phyloP scores from a whole-genome alignment of 495 filamentous ascomycete species.

The Tuber aestivum region DNA sequence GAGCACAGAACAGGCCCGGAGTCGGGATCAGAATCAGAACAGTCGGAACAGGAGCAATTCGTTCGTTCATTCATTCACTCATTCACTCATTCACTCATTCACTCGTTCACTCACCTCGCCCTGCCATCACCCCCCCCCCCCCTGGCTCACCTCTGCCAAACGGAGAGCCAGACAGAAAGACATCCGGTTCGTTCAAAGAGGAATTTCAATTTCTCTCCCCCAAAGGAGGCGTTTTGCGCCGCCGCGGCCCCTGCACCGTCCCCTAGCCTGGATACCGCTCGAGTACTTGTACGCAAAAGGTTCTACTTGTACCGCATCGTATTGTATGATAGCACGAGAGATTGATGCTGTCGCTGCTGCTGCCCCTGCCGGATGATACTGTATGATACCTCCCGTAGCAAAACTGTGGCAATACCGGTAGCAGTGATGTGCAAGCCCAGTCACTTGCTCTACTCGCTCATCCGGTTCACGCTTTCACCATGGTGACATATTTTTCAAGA shows the following conservation, averaged over 20 bases:
- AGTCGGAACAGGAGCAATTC: neutral
- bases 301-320: neutral
- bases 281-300: neutral
- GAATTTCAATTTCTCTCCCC: neutral
- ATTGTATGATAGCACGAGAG: slow-evolving; percentile 1
- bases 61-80: too few species aligned
- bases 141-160: neutral
- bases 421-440: neutral
- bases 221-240: slow-evolving; percentile 5
- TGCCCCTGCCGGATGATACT: neutral
- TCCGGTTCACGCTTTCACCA: neutral
- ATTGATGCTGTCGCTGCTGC: neutral
- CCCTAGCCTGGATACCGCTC: neutral
- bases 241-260: neutral
- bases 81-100: too few species aligned
- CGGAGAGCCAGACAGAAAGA: neutral
- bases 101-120: too few species aligned
- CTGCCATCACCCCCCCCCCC: too few species aligned
- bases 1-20: neutral
- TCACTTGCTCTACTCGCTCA: neutral
- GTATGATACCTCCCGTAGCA: neutral
- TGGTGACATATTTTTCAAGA: neutral
- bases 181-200: neutral
- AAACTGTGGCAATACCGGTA: neutral
- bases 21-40: neutral